phyloP scores from a whole-genome alignment of 768 basidiomycete species.

The Xerocomellus amylosporus region DNA sequence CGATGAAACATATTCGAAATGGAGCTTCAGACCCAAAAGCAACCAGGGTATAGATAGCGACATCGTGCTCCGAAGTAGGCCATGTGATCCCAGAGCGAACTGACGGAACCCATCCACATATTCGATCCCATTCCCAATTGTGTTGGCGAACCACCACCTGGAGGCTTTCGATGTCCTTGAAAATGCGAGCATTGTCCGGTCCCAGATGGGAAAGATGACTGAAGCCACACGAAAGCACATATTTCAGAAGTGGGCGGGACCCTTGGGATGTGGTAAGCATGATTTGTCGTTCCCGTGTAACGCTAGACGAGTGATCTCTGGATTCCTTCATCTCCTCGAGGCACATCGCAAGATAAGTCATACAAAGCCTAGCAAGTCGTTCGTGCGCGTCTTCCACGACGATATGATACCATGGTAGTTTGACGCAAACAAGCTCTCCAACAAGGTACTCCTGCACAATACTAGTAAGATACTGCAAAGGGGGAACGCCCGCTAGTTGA shows the following conservation, averaged over 20 bases:
- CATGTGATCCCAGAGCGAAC: background rate
- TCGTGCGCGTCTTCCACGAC: constrained; percentile 2
- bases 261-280: background rate
- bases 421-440: background rate
- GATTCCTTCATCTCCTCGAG: constrained; percentile 2
- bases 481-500: background rate
- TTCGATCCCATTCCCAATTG: background rate
- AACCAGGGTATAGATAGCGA: constrained; percentile 1
- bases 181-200: background rate
- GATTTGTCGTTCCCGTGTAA: background rate
- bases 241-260: background rate
- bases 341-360: constrained; percentile 4
- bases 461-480: background rate
- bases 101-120: background rate
- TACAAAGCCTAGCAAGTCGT: constrained; percentile 4
- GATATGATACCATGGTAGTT: constrained; percentile 1
- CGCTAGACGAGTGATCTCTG: background rate
- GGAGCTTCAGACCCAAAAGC: background rate
- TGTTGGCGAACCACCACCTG: background rate
- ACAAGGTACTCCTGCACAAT: constrained; percentile 6
- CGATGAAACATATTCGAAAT: background rate
- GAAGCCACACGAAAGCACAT: constrained; percentile 3
- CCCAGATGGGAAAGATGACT: background rate
- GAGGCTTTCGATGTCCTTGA: background rate
- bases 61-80: constrained; percentile 1